A percentile compares a stretch with the other conserved stretches of the same genome.
Conservation (phyloP, 2,329 filamentous ascomycete genomes). For the Fusarium humuli region DNA sequence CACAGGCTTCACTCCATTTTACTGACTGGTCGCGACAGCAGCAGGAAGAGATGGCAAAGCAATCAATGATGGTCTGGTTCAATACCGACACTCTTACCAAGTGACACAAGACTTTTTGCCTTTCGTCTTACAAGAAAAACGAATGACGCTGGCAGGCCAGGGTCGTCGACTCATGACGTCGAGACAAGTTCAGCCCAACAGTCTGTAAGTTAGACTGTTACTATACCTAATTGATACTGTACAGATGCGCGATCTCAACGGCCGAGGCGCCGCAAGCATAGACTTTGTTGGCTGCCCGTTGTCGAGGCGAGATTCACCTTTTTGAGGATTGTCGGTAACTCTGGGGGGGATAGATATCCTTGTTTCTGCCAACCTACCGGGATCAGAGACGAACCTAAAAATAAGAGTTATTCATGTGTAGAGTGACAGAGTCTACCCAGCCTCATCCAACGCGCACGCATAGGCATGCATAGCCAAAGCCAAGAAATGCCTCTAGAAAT, state of each 20-base stretch:
- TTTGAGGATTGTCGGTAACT: neutral
- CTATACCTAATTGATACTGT: constrained; percentile 1
- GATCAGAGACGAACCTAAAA: constrained; percentile 15
- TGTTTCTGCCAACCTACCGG: constrained; percentile 4
- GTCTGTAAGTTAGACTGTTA: neutral
- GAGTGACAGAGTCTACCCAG: neutral
- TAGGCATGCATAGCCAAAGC: neutral
- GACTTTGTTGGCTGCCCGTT: constrained; percentile 22
- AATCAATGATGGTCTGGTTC: neutral
- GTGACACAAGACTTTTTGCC: constrained; percentile 14
- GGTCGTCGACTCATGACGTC: constrained; percentile 29
- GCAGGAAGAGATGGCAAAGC: neutral
- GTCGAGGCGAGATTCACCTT: neutral
- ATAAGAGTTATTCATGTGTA: neutral
- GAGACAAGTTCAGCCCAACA: constrained; percentile 2
- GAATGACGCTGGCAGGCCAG: constrained; percentile 34
- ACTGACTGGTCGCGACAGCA: neutral
- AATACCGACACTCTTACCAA: neutral
- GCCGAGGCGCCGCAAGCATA: constrained; percentile 18
- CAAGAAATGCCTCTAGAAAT: neutral
- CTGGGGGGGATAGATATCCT: neutral
- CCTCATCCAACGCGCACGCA: neutral
- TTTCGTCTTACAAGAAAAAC: constrained; percentile 16
- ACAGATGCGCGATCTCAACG: constrained; percentile 10
- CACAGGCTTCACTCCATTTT: constrained; percentile 5